These are phyloP conservation scores for Cladophialophora immunda DNA, from an alignment of 2,329 filamentous ascomycete genomes.

Conservation along the genomic window DNA sequence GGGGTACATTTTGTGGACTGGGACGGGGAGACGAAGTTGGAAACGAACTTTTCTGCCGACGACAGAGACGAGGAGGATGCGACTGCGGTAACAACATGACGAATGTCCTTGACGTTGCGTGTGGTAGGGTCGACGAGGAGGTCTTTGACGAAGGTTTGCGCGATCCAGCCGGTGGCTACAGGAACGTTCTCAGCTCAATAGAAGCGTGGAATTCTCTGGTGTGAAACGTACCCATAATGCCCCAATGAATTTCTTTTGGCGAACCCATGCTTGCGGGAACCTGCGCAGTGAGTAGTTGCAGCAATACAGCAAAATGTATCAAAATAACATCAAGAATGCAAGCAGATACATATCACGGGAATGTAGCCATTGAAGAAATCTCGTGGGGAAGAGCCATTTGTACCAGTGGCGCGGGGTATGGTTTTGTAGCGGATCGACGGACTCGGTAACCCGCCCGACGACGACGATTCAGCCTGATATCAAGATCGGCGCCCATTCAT, in stretches of 20 bases:
- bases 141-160: slow-evolving; percentile 74
- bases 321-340: background rate
- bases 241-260: slow-evolving; percentile 37
- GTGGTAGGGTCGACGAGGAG: slow-evolving; percentile 76
- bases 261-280: slow-evolving; percentile 23
- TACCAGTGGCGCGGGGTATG: slow-evolving; percentile 7
- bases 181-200: background rate
- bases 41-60: slow-evolving; percentile 76
- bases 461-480: slow-evolving; percentile 34
- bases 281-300: background rate
- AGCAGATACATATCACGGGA: background rate
- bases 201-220: background rate
- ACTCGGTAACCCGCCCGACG: slow-evolving; percentile 19
- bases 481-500: background rate
- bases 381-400: slow-evolving; percentile 7
- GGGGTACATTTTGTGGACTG: slow-evolving; percentile 66
- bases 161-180: slow-evolving; percentile 56
- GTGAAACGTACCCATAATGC: slow-evolving; percentile 36
- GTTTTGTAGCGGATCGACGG: slow-evolving; percentile 4
- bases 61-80: slow-evolving; percentile 78
- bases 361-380: background rate
- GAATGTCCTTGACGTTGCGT: slow-evolving; percentile 75
- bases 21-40: slow-evolving; percentile 71
- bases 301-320: background rate
- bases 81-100: slow-evolving; percentile 79